These are phyloP conservation scores for Apiospora saccharicola DNA, from an alignment of 2,329 filamentous ascomycete species.

Conservation along the genomic window DNA sequence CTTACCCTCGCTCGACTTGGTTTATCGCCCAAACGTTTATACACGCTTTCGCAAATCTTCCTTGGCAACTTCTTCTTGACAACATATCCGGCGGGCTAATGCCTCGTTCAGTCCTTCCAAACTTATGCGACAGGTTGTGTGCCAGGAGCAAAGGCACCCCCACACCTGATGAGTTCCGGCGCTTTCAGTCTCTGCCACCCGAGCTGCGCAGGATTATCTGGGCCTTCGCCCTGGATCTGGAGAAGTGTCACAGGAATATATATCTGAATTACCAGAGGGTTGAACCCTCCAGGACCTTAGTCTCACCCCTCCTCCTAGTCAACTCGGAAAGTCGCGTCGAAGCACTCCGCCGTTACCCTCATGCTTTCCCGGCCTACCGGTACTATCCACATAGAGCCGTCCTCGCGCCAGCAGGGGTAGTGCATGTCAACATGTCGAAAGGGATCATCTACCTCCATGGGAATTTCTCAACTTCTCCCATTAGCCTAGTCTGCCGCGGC, in stretches of 20 bases:
- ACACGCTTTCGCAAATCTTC: no score
- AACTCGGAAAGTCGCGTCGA: neutral
- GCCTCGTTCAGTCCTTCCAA: no score
- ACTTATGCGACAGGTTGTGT: no score
- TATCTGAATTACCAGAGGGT: neutral
- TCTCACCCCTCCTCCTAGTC: neutral
- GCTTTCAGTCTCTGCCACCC: neutral
- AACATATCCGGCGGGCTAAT: no score
- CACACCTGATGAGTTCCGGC: neutral
- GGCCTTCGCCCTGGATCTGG: neutral
- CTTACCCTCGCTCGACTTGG: no score
- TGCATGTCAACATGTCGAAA: neutral
- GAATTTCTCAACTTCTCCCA: neutral
- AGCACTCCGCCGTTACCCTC: neutral
- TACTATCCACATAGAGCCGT: accelerated
- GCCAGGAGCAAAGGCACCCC: neutral
- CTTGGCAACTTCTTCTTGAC: no score
- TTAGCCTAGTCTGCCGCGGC: no score
- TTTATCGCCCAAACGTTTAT: no score
- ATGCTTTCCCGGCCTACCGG: neutral
- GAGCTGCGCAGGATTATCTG: neutral
- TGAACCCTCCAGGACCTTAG: neutral
- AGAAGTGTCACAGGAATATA: neutral
- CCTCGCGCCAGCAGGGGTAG: neutral
- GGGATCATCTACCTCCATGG: neutral